These are phyloP conservation scores for Stemphylium beticola DNA, from an alignment of 2,329 filamentous ascomycete species.

Conservation along the genomic window DNA sequence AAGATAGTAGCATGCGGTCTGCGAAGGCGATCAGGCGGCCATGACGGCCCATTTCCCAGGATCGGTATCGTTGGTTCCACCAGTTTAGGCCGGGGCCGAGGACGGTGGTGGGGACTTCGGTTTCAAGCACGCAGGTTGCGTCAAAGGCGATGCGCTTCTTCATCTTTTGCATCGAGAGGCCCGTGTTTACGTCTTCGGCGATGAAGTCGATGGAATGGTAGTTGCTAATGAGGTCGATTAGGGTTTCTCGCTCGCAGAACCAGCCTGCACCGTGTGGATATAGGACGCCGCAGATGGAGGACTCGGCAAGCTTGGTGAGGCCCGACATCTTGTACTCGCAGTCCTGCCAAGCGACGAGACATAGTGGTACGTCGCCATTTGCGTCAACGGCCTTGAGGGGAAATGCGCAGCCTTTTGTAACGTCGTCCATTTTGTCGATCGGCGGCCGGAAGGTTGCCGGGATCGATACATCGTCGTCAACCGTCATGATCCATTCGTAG, in stretches of 20 bases:
- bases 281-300: slow-evolving; percentile 21
- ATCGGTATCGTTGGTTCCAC: slow-evolving; percentile 23
- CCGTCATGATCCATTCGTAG: slow-evolving; percentile 23
- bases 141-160: slow-evolving; percentile 25
- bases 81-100: slow-evolving; percentile 25
- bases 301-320: slow-evolving; percentile 21
- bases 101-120: slow-evolving; percentile 26
- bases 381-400: slow-evolving; percentile 25
- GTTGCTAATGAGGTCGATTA: slow-evolving; percentile 23
- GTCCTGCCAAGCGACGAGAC: slow-evolving; percentile 26
- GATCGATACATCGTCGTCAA: slow-evolving; percentile 28
- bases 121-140: slow-evolving; percentile 20
- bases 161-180: slow-evolving; percentile 21
- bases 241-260: slow-evolving; percentile 23
- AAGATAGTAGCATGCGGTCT: slow-evolving; percentile 16
- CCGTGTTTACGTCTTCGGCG: slow-evolving; percentile 24
- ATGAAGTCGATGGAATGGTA: slow-evolving; percentile 29
- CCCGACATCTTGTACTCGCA: slow-evolving; percentile 21
- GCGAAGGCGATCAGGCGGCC: slow-evolving; percentile 23
- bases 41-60: slow-evolving; percentile 29
- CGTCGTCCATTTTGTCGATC: slow-evolving; percentile 18
- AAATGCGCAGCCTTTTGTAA: slow-evolving; percentile 22
- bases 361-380: slow-evolving; percentile 15
- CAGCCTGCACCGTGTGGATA: slow-evolving; percentile 28
- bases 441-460: slow-evolving; percentile 19